Evolutionary conservation across 305 asterid genomes (phyloP).

Genomic region (Fraxinus greggii): DNA sequence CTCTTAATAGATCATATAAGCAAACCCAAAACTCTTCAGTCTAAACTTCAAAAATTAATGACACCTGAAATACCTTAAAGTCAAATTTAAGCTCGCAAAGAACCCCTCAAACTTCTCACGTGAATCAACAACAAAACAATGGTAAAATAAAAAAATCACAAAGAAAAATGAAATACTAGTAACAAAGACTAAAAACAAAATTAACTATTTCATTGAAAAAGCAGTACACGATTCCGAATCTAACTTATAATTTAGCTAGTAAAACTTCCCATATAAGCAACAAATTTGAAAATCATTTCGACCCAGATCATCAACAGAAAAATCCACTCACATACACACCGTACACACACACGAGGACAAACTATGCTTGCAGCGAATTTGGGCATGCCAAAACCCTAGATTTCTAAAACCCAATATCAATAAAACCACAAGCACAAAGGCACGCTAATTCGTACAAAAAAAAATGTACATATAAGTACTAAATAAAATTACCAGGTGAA

Average conservation of each 20-base stretch:
- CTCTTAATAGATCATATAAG: not conserved
- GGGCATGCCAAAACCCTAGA: conserved; percentile 11
- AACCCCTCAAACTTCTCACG: not conserved
- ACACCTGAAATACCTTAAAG: not conserved
- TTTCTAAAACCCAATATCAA: not conserved
- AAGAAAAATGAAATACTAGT: not conserved
- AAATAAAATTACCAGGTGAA: conserved; percentile 27
- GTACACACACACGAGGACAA: not conserved
- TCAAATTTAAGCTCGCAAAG: not conserved
- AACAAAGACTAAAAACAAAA: not conserved
- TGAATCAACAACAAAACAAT: not conserved
- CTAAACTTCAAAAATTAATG: conserved; percentile 10
- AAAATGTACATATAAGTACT: not conserved
- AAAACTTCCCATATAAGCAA: conserved; percentile 3
- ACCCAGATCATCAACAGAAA: conserved; percentile 5
- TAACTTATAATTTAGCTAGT: conserved; percentile 18
- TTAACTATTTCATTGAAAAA: not conserved
- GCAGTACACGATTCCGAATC: not conserved
- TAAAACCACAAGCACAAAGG: not conserved
- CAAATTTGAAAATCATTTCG: not conserved
- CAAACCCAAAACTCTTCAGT: not conserved
- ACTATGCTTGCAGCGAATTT: not conserved
- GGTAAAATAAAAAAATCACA: not conserved
- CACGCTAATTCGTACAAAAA: not conserved
- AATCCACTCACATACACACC: conserved; percentile 14